These are phyloP conservation scores for Colletotrichum australisinense DNA, from an alignment of 2,329 filamentous ascomycete genomes.

Conservation along the genomic window DNA sequence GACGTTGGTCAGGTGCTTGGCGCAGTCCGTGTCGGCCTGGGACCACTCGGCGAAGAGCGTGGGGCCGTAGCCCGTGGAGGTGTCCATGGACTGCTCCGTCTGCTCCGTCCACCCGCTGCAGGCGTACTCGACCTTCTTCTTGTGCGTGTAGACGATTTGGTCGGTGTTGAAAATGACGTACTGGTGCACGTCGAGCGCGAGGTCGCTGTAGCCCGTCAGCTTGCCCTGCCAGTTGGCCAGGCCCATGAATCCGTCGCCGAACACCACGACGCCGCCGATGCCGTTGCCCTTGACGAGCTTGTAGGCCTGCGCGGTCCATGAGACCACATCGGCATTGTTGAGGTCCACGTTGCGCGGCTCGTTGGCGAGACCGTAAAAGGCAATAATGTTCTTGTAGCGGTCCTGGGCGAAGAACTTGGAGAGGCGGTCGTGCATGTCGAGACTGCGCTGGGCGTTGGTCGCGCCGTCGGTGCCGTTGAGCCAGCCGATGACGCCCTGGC, in stretches of 20 bases:
- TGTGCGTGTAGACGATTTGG: conserved; percentile 85
- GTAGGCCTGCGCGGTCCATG: conserved; percentile 84
- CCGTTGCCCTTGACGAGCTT: conserved; percentile 81
- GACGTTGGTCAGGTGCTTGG: conserved; percentile 88
- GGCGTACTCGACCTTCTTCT: conserved; percentile 86
- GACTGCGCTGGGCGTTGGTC: conserved; percentile 81
- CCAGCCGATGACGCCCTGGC: conserved; percentile 85
- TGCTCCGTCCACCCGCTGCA: conserved; percentile 90
- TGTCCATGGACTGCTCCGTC: conserved; percentile 77
- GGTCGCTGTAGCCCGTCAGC: conserved; percentile 75
- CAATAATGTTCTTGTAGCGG: conserved; percentile 90
- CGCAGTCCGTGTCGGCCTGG: conserved; percentile 97
- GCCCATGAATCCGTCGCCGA: conserved; percentile 96
- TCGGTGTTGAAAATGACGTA: conserved; percentile 97
- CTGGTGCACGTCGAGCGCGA: conserved; percentile 96
- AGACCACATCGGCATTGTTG: conserved; percentile 72
- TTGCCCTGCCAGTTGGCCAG: conserved; percentile 90
- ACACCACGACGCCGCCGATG: conserved; percentile 77
- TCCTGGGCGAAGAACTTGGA: conserved; percentile 93
- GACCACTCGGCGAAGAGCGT: conserved; percentile 98
- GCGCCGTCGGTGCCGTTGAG: conserved; percentile 88
- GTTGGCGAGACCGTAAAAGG: conserved; percentile 94
- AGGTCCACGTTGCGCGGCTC: conserved; percentile 90
- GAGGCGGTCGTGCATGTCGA: conserved; percentile 88
- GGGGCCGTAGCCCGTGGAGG: conserved; percentile 84